Percentiles rank a stretch among this genome's conserved stretches.
phyloP scores from a whole-genome alignment of 1,284 basidiomycete genomes.

The Gymnopus androsaceus region DNA sequence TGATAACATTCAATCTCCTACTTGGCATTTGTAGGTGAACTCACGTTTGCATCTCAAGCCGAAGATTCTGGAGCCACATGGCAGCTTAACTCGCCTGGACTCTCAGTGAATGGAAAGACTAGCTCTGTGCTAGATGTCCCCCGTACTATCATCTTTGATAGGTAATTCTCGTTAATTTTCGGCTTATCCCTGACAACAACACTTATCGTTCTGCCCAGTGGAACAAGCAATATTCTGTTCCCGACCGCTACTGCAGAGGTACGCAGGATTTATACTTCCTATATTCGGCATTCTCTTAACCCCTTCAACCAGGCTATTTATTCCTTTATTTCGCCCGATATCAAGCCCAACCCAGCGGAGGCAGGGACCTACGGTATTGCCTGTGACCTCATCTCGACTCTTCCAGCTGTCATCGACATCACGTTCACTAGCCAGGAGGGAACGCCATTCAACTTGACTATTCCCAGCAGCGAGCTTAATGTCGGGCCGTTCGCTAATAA shows the following conservation, averaged over 20 bases:
- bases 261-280: slow-evolving; percentile 7
- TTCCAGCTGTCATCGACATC: slow-evolving; percentile 53
- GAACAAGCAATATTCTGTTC: slow-evolving; percentile 57
- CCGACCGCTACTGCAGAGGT: slow-evolving; percentile 49
- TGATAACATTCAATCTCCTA: slow-evolving; percentile 1
- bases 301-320: slow-evolving; percentile 61
- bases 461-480: slow-evolving; percentile 55
- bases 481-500: slow-evolving; percentile 56
- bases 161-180: too few relatives aligned
- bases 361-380: slow-evolving; percentile 59
- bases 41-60: slow-evolving; percentile 44
- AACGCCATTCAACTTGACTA: slow-evolving; percentile 52
- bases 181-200: too few relatives aligned
- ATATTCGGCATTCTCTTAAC: not conserved
- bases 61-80: slow-evolving; percentile 42
- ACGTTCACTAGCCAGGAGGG: slow-evolving; percentile 50
- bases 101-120: slow-evolving; percentile 56
- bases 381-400: slow-evolving; percentile 44
- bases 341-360: slow-evolving; percentile 48
- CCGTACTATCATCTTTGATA: slow-evolving; percentile 56
- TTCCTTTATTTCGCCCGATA: slow-evolving; percentile 56
- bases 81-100: slow-evolving; percentile 46
- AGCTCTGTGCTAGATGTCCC: slow-evolving; percentile 39
- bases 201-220: too few relatives aligned
- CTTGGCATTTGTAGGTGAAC: slow-evolving; percentile 32